phyloP scores from a whole-genome alignment of 768 basidiomycete genomes.

The Harrya chromipes region DNA sequence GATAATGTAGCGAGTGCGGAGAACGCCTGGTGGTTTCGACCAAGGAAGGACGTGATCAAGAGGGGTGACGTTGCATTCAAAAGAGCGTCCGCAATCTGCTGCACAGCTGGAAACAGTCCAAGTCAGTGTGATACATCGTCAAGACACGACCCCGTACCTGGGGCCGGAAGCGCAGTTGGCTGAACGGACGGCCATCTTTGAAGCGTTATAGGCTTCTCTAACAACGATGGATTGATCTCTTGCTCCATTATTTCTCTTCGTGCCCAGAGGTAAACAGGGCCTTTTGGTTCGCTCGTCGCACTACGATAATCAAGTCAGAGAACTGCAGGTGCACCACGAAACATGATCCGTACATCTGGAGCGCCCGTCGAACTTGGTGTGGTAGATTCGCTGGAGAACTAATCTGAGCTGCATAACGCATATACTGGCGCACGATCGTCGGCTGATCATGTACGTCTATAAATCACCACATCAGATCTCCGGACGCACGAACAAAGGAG shows the following conservation, averaged over 20 bases:
- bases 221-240: conserved; percentile 42
- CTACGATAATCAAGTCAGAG: conserved; percentile 31
- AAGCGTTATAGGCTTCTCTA: conserved; percentile 30
- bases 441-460: conserved; percentile 70
- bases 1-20: conserved; percentile 46
- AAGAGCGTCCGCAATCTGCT: conserved; percentile 47
- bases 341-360: conserved; percentile 53
- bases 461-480: background rate
- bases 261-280: conserved; percentile 73
- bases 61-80: conserved; percentile 51
- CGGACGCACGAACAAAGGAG: no score
- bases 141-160: conserved; percentile 25
- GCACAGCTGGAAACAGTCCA: conserved; percentile 23
- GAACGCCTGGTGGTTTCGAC: conserved; percentile 50
- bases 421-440: conserved; percentile 70
- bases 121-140: background rate
- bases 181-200: conserved; percentile 54
- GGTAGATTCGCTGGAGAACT: conserved; percentile 50
- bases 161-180: conserved; percentile 43
- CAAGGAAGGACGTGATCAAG: conserved; percentile 62
- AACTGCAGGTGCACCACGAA: background rate
- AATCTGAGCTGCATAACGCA: conserved; percentile 64
- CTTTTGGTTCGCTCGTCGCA: conserved; percentile 66
- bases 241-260: conserved; percentile 70
- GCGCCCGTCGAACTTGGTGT: conserved; percentile 50